Conservation (phyloP, 148 eudicot genomes). For the Rhododendron ferrugineum region DNA sequence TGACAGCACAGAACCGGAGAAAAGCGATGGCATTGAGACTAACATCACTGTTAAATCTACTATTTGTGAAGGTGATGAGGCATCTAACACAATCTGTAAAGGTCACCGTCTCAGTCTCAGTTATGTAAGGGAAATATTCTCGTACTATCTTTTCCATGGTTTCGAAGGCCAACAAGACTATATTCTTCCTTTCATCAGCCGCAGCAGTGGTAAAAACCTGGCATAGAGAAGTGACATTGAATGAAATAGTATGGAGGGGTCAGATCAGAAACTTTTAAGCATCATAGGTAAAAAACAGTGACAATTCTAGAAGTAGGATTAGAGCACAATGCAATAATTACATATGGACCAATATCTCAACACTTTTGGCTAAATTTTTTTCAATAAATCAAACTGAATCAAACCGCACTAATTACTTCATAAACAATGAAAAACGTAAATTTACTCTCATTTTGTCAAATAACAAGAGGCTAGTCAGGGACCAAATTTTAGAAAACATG, state of each 20-base stretch:
- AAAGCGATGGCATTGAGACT: slow-evolving; percentile 98
- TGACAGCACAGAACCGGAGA: slow-evolving; percentile 96
- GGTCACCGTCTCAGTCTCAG: slow-evolving; percentile 87
- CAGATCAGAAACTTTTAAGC: slow-evolving; percentile 8
- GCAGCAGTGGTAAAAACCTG: slow-evolving; percentile 97
- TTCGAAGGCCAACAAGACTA: slow-evolving; percentile 89
- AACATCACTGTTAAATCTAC: slow-evolving; percentile 87
- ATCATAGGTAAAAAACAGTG: background rate
- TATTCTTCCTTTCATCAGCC: slow-evolving; percentile 92
- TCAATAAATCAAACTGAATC: background rate
- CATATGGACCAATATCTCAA: slow-evolving; percentile 5
- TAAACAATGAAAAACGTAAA: background rate
- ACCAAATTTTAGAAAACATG: background rate
- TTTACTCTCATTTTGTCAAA: background rate
- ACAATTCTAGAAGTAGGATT: background rate
- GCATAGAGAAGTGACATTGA: slow-evolving; percentile 12
- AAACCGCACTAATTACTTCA: background rate
- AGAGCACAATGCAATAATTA: background rate
- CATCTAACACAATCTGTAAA: slow-evolving; percentile 94
- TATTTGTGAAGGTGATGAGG: slow-evolving; percentile 91
- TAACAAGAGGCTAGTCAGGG: background rate
- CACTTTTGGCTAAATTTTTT: background rate
- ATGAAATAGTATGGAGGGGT: background rate
- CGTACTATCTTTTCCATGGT: slow-evolving; percentile 98
- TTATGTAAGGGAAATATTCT: slow-evolving; percentile 88